phyloP scores from a whole-genome alignment of 2,329 filamentous ascomycete genomes.

The Tolypocladium ophioglossoides region DNA sequence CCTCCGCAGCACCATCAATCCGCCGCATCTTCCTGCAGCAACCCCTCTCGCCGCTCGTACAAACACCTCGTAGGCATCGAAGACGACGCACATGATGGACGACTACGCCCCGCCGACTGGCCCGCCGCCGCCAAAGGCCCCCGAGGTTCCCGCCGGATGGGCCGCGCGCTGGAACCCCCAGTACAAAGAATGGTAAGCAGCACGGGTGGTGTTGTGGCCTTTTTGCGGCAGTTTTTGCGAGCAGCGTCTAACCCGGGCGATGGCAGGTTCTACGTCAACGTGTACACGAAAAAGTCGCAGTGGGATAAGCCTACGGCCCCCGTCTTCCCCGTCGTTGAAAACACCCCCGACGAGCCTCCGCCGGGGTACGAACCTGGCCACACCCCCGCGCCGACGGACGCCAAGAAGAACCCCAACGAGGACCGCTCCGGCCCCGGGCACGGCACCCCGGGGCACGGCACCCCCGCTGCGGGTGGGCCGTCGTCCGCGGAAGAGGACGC shows the following conservation, averaged over 20 bases:
- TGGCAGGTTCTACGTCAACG: conserved; percentile 79
- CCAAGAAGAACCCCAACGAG: conserved; percentile 65
- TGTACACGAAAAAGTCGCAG: conserved; percentile 77
- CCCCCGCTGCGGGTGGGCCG: conserved; percentile 19
- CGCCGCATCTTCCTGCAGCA: not conserved
- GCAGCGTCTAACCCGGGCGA: conserved; percentile 2
- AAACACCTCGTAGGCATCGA: not conserved
- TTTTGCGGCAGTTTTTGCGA: too few relatives aligned
- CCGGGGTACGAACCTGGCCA: conserved; percentile 50
- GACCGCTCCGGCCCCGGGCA: conserved; percentile 18
- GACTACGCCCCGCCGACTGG: conserved; percentile 43
- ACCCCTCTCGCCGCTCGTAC: not conserved
- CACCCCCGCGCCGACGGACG: conserved; percentile 31
- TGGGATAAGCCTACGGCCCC: conserved; percentile 76
- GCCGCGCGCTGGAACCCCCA: conserved; percentile 76
- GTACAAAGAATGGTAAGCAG: conserved; percentile 66
- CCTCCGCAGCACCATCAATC: not conserved
- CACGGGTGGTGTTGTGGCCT: not conserved
- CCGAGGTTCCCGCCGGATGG: conserved; percentile 60
- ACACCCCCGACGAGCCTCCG: conserved; percentile 48
- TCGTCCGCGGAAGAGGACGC: conserved; percentile 54
- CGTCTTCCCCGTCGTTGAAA: conserved; percentile 39
- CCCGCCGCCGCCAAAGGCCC: conserved; percentile 49
- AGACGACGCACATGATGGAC: conserved; percentile 27
- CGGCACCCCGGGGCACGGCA: conserved; percentile 2